phyloP scores from a whole-genome alignment of 2,329 filamentous ascomycete species.

The Fusarium abutilonis region DNA sequence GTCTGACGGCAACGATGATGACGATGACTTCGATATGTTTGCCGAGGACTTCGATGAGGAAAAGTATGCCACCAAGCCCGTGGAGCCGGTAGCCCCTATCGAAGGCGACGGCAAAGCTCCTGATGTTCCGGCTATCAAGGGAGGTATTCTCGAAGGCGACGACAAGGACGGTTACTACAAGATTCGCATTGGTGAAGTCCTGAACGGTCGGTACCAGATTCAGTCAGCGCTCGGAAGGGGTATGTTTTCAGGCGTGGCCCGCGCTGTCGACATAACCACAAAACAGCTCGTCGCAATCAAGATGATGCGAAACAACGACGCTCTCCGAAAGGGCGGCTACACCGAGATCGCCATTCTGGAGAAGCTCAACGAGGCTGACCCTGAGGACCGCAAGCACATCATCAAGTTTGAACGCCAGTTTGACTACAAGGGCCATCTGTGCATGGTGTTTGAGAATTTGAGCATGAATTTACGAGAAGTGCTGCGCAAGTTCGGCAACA shows the following conservation, averaged over 20 bases:
- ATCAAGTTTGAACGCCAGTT: slow-evolving; percentile 89
- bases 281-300: slow-evolving; percentile 91
- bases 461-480: slow-evolving; percentile 94
- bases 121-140: slow-evolving; percentile 68
- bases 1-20: slow-evolving; percentile 57
- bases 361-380: slow-evolving; percentile 85
- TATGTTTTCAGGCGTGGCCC: slow-evolving; percentile 96
- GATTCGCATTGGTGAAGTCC: slow-evolving; percentile 87
- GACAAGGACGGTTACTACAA: slow-evolving; percentile 97
- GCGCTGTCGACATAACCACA: slow-evolving; percentile 80
- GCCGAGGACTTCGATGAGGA: slow-evolving; percentile 79
- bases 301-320: slow-evolving; percentile 96
- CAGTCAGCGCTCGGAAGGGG: slow-evolving; percentile 89
- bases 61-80: slow-evolving; percentile 67
- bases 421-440: slow-evolving; percentile 93
- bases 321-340: slow-evolving; percentile 87
- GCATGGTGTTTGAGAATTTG: slow-evolving; percentile 96
- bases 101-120: slow-evolving; percentile 58
- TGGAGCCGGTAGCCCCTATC: slow-evolving; percentile 47
- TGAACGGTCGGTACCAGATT: slow-evolving; percentile 90
- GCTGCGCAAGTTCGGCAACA: slow-evolving; percentile 93
- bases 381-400: slow-evolving; percentile 89
- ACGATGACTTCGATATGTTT: slow-evolving; percentile 81
- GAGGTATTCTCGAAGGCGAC: slow-evolving; percentile 88
- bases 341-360: slow-evolving; percentile 95